Evolutionary conservation across 2,329 filamentous ascomycete genomes (phyloP).

Genomic region (Colletotrichum costaricense): DNA sequence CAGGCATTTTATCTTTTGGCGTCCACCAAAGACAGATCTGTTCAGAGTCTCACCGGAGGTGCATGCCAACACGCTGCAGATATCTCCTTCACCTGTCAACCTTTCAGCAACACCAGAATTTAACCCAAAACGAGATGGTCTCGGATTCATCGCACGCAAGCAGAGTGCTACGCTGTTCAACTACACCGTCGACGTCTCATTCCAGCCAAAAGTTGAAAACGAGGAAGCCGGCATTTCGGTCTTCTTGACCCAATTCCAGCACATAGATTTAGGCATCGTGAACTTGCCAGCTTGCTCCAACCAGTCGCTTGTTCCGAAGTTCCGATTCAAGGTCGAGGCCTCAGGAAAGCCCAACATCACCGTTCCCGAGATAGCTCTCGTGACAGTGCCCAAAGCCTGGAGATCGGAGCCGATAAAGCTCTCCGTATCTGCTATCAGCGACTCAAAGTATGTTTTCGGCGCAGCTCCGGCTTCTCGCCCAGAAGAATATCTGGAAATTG

Average conservation of each 20-base stretch:
- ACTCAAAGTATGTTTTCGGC: slow-evolving; percentile 55
- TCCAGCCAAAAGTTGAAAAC: slow-evolving; percentile 47
- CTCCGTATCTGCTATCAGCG: slow-evolving; percentile 56
- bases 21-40: slow-evolving; percentile 52
- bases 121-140: slow-evolving; percentile 54
- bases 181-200: slow-evolving; percentile 59
- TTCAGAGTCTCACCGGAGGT: slow-evolving; percentile 50
- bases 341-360: slow-evolving; percentile 46
- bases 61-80: slow-evolving; percentile 49
- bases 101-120: slow-evolving; percentile 41
- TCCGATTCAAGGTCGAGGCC: slow-evolving; percentile 55
- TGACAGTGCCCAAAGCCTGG: slow-evolving; percentile 53
- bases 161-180: slow-evolving; percentile 67
- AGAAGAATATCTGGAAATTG: slow-evolving; percentile 41
- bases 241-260: slow-evolving; percentile 65
- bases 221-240: slow-evolving; percentile 65
- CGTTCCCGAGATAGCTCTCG: slow-evolving; percentile 49
- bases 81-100: slow-evolving; percentile 37
- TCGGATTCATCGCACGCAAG: slow-evolving; percentile 62
- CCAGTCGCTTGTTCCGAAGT: slow-evolving; percentile 45
- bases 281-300: slow-evolving; percentile 39
- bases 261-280: slow-evolving; percentile 58
- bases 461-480: slow-evolving; percentile 44
- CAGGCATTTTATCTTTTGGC: slow-evolving; percentile 58
- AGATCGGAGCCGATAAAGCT: slow-evolving; percentile 47